Evolutionary conservation across 768 basidiomycete species (phyloP).

Genomic region (Xerocomellus intermedius): DNA sequence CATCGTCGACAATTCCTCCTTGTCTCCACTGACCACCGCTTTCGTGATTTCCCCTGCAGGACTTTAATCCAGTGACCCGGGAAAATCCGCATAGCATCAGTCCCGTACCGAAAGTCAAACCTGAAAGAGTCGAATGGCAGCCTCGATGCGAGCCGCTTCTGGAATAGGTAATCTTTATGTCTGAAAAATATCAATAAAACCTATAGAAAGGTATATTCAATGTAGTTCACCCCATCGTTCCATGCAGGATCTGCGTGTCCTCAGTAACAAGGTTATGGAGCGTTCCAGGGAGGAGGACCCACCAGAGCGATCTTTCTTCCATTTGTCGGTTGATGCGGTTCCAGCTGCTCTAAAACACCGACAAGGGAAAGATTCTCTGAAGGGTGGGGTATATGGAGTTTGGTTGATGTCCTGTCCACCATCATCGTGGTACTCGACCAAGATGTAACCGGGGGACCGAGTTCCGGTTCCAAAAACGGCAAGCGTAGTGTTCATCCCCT

Average conservation of each 20-base stretch:
- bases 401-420: constrained; percentile 40
- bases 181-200: constrained; percentile 35
- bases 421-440: constrained; percentile 17
- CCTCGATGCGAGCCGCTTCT: constrained; percentile 62
- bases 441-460: neutral
- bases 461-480: constrained; percentile 22
- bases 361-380: constrained; percentile 46
- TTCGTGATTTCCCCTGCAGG: constrained; percentile 70
- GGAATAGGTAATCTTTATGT: constrained; percentile 85
- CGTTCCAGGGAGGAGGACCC: constrained; percentile 24
- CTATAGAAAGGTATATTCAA: neutral
- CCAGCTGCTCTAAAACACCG: constrained; percentile 63
- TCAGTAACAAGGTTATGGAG: constrained; percentile 11
- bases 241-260: constrained; percentile 67
- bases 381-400: constrained; percentile 52
- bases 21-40: constrained; percentile 65
- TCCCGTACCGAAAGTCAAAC: constrained; percentile 77
- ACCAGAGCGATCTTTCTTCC: constrained; percentile 68
- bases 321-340: constrained; percentile 46
- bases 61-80: constrained; percentile 3
- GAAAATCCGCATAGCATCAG: neutral
- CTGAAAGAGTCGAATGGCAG: constrained; percentile 79
- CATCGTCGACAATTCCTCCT: constrained; percentile 56
- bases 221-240: constrained; percentile 64
- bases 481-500: constrained; percentile 22